Percentiles rank a stretch among this genome's conserved stretches.
phyloP scores from a whole-genome alignment of 1,284 basidiomycete genomes.

The Irpex rosettiformis region DNA sequence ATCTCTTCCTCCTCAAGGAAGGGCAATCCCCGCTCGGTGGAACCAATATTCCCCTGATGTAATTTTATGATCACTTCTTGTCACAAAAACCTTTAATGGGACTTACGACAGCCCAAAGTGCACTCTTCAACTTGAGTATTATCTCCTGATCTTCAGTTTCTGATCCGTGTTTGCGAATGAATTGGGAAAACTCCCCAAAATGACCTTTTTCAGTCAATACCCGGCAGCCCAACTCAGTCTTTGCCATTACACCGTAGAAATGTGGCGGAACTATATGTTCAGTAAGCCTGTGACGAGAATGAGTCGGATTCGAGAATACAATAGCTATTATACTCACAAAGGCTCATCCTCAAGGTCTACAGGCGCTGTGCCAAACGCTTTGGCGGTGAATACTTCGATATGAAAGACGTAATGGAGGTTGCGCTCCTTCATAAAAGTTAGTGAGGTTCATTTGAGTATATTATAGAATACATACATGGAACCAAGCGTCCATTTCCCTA shows the following conservation, averaged over 20 bases:
- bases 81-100: neutral
- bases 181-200: constrained; percentile 87
- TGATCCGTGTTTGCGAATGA: constrained; percentile 83
- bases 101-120: constrained; percentile 93
- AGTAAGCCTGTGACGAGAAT: constrained; percentile 51
- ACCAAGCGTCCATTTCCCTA: constrained; percentile 95
- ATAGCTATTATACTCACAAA: neutral
- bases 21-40: constrained; percentile 85
- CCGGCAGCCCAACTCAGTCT: constrained; percentile 92
- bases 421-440: constrained; percentile 54
- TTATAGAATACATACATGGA: constrained; percentile 75
- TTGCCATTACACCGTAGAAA: constrained; percentile 97
- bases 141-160: constrained; percentile 83
- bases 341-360: constrained; percentile 62
- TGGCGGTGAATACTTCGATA: constrained; percentile 82
- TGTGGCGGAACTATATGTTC: constrained; percentile 84
- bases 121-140: constrained; percentile 89
- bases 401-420: constrained; percentile 86
- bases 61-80: neutral
- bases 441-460: no score
- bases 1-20: constrained; percentile 96
- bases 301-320: constrained; percentile 33
- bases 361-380: constrained; percentile 61
- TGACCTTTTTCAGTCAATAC: constrained; percentile 89
- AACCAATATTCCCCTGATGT: constrained; percentile 87